phyloP scores from a whole-genome alignment of 1,284 basidiomycete species.

The Ganoderma resinaceum region DNA sequence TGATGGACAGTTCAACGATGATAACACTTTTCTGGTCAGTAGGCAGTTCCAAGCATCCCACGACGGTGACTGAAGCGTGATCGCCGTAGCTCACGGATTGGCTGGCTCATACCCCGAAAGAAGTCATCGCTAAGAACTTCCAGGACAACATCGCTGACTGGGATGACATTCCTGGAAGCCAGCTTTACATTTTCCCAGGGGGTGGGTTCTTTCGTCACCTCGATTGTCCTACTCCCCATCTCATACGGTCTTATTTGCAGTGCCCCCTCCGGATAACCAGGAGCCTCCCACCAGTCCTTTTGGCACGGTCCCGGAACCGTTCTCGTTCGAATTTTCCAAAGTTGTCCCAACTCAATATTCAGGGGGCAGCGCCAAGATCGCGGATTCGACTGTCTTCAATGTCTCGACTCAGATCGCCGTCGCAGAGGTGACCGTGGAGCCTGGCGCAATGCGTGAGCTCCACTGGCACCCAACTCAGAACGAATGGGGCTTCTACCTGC shows the following conservation, averaged over 20 bases:
- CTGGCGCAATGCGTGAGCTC: slow-evolving; percentile 56
- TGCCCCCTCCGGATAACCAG: slow-evolving; percentile 47
- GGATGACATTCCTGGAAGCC: slow-evolving; percentile 54
- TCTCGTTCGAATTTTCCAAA: slow-evolving; percentile 59
- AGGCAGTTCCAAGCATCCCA: neutral
- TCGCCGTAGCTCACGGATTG: slow-evolving; percentile 60
- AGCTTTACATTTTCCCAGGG: slow-evolving; percentile 66
- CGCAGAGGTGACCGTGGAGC: slow-evolving; percentile 69
- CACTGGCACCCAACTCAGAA: slow-evolving; percentile 72
- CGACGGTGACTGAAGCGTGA: slow-evolving; percentile 33
- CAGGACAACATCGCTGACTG: slow-evolving; percentile 59
- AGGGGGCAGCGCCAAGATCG: slow-evolving; percentile 69
- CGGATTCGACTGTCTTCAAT: slow-evolving; percentile 58
- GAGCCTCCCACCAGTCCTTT: slow-evolving; percentile 52
- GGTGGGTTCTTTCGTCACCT: slow-evolving; percentile 45
- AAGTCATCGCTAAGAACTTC: slow-evolving; percentile 77
- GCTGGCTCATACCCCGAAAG: slow-evolving; percentile 64
- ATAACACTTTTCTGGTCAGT: slow-evolving; percentile 65
- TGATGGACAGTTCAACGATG: slow-evolving; percentile 67
- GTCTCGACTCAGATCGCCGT: slow-evolving; percentile 65
- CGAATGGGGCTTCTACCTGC: slow-evolving; percentile 51
- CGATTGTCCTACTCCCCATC: slow-evolving; percentile 31
- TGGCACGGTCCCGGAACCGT: slow-evolving; percentile 53
- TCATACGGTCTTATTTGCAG: slow-evolving; percentile 30
- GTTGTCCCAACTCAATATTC: slow-evolving; percentile 53